Evolutionary conservation across 257 asterid genomes (phyloP).

Genomic region (Hygrophila difformis): DNA sequence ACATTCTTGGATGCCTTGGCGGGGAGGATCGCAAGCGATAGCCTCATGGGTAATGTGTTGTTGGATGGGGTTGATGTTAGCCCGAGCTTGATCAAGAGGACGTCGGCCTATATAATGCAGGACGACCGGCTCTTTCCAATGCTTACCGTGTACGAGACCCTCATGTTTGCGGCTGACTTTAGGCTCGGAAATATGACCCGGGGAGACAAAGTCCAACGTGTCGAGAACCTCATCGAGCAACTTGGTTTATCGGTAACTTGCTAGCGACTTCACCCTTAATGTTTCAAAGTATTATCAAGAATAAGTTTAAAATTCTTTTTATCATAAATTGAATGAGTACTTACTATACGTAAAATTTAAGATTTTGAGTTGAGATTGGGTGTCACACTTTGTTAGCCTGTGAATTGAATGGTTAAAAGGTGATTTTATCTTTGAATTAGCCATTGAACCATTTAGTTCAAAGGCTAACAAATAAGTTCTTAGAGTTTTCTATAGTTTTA

Average conservation of each 20-base stretch:
- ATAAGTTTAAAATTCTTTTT: no score
- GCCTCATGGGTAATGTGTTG: constrained; percentile 52
- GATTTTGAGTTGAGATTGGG: no score
- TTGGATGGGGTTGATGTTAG: constrained; percentile 54
- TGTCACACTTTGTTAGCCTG: no score
- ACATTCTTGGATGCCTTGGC: constrained; percentile 75
- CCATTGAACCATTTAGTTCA: no score
- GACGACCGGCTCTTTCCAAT: constrained; percentile 68
- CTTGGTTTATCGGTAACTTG: constrained; percentile 63
- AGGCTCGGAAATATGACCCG: constrained; percentile 44
- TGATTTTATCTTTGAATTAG: no score
- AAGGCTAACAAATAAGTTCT: no score
- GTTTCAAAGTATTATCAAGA: no score
- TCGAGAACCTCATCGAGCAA: constrained; percentile 52
- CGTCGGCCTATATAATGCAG: constrained; percentile 60
- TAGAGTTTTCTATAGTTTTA: no score
- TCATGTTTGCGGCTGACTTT: constrained; percentile 84
- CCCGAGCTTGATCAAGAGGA: constrained; percentile 51
- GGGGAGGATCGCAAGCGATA: constrained; percentile 71
- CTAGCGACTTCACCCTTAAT: not conserved
- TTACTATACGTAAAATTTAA: no score
- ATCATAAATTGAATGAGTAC: no score
- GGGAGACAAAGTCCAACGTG: constrained; percentile 41
- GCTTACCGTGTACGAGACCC: constrained; percentile 81
- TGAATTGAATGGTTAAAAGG: no score